Percentiles rank a stretch among this genome's conserved stretches.
These are phyloP conservation scores for Paramecium tetraurelia DNA, from an alignment of 73 alveolate genomes.

Conservation along the genomic window DNA sequence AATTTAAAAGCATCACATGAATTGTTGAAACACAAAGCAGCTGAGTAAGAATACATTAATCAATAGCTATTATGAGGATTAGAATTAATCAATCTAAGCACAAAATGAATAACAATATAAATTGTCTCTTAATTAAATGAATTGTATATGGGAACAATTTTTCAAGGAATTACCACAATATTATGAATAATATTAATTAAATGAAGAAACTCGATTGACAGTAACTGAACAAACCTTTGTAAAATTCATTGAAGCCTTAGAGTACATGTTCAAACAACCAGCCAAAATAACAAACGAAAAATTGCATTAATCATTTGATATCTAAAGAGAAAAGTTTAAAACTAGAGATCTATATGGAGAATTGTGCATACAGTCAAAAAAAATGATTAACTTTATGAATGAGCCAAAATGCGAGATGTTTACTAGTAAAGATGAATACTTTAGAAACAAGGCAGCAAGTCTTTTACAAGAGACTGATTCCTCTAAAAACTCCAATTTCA, in stretches of 20 bases:
- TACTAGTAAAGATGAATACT: background rate
- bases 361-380: background rate
- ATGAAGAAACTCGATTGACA: constrained; percentile 8
- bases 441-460: background rate
- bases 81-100: background rate
- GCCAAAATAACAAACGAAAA: constrained; percentile 5
- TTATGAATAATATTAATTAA: constrained; percentile 13
- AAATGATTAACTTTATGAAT: constrained; percentile 6
- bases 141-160: constrained; percentile 3
- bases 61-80: background rate
- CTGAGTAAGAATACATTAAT: background rate
- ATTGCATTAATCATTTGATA: background rate
- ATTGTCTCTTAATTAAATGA: constrained; percentile 24
- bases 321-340: background rate
- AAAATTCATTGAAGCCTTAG: background rate
- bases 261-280: constrained; percentile 22
- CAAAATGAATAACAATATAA: background rate
- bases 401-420: constrained; percentile 30
- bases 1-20: background rate
- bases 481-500: background rate
- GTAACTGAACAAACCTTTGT: background rate
- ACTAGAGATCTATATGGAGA: constrained; percentile 15
- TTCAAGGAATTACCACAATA: constrained; percentile 4
- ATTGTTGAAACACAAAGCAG: background rate
- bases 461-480: background rate